Evolutionary conservation across 2,329 filamentous ascomycete genomes (phyloP).

Genomic region (Colletotrichum trifolii): DNA sequence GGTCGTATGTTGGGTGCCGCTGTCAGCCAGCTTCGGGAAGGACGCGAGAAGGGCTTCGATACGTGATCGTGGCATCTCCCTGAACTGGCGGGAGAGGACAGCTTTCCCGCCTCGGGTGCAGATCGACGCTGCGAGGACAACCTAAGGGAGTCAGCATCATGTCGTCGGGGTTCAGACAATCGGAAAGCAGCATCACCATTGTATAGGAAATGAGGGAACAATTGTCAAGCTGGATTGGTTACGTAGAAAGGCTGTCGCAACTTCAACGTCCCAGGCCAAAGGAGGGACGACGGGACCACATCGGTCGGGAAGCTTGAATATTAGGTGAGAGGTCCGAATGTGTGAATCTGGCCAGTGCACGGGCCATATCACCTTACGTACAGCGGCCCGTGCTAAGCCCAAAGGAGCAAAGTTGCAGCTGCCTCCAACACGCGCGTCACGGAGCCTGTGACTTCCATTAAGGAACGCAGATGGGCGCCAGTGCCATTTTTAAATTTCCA

Average conservation of each 20-base stretch:
- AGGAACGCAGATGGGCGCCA: conserved; percentile 28
- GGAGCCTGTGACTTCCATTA: conserved; percentile 6
- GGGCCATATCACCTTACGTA: conserved; percentile 33
- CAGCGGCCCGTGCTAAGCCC: conserved; percentile 10
- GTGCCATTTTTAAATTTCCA: conserved; percentile 31
- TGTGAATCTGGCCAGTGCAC: conserved; percentile 40
- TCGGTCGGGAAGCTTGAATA: conserved; percentile 34
- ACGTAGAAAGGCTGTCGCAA: conserved; percentile 34
- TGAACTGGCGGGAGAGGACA: conserved; percentile 96
- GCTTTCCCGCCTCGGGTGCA: conserved; percentile 98
- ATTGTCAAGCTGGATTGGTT: conserved; percentile 30
- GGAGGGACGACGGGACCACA: conserved; percentile 28
- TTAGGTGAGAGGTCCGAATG: conserved; percentile 35
- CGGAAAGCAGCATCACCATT: conserved; percentile 30
- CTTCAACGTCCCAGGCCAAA: conserved; percentile 26
- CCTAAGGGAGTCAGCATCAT: conserved; percentile 63
- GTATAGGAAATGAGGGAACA: conserved; percentile 18
- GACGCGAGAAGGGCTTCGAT: conserved; percentile 97
- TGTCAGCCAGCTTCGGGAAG: conserved; percentile 97
- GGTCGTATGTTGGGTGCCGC: conserved; percentile 95
- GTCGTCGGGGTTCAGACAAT: neutral
- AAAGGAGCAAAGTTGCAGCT: conserved; percentile 16
- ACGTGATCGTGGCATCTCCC: conserved; percentile 95
- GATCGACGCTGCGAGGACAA: conserved; percentile 98
- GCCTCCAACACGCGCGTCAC: conserved; percentile 20